These are phyloP conservation scores for Wickerhamomyces chaumierensis DNA, from an alignment of 805 yeast species.

Conservation along the genomic window DNA sequence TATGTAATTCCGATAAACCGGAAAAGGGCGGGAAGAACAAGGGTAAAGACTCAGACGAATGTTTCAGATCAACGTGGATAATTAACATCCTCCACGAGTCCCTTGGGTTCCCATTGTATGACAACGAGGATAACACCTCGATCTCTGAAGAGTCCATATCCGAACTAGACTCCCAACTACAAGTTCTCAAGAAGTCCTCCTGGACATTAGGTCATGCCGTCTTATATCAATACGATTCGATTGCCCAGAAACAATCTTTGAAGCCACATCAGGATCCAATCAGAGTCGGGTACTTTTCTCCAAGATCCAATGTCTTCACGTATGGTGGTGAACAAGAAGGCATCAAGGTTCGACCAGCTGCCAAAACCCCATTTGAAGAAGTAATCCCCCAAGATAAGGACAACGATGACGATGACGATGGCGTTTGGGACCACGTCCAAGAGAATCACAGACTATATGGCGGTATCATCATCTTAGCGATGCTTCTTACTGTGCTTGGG, in stretches of 20 bases:
- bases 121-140: constrained; percentile 23
- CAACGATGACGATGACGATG: constrained; percentile 20
- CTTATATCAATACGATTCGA: constrained; percentile 48
- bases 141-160: constrained; percentile 11
- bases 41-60: constrained; percentile 25
- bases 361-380: constrained; percentile 13
- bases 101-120: constrained; percentile 44
- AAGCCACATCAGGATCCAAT: constrained; percentile 5
- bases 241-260: constrained; percentile 11
- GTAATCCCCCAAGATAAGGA: constrained; percentile 19
- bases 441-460: constrained; percentile 26
- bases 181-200: constrained; percentile 33
- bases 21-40: constrained; percentile 3
- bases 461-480: constrained; percentile 22
- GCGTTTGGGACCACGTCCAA: constrained; percentile 26
- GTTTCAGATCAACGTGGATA: constrained; percentile 55
- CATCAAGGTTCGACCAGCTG: constrained; percentile 31
- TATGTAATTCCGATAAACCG: constrained; percentile 28
- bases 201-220: constrained; percentile 56
- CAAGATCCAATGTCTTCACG: constrained; percentile 34
- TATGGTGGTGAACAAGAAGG: constrained; percentile 43
- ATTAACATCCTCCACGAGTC: constrained; percentile 48
- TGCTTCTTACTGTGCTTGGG: constrained; percentile 20
- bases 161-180: constrained; percentile 22
- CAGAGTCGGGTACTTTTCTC: constrained; percentile 34